A percentile compares a stretch with the other conserved stretches of the same genome.
Evolutionary conservation across 495 filamentous ascomycete species (phyloP).

Genomic region (Lepraria neglecta): DNA sequence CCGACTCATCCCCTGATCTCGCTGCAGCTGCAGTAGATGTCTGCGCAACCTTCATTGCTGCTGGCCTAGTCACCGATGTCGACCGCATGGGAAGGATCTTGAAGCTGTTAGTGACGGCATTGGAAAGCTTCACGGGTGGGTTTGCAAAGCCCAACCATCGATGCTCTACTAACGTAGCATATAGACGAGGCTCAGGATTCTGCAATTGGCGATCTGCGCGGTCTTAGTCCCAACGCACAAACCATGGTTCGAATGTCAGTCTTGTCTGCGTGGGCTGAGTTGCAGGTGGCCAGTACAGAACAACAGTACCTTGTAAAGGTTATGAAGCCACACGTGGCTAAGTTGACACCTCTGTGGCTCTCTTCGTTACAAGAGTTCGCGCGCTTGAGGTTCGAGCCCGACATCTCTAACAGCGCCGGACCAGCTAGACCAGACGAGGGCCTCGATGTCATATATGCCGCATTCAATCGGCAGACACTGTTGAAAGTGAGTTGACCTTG

Average conservation of each 20-base stretch:
- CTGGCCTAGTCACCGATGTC: constrained; percentile 93
- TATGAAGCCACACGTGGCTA: constrained; percentile 81
- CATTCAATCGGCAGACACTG: constrained; percentile 86
- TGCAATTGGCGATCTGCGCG: constrained; percentile 88
- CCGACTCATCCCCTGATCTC: constrained; percentile 90
- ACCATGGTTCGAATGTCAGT: constrained; percentile 98
- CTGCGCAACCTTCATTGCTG: constrained; percentile 94
- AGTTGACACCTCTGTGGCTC: constrained; percentile 86
- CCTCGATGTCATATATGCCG: constrained; percentile 85
- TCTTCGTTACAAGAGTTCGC: constrained; percentile 91
- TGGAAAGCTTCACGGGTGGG: constrained; percentile 82
- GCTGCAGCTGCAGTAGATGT: constrained; percentile 95
- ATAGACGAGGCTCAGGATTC: constrained; percentile 61
- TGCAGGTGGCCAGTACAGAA: constrained; percentile 92
- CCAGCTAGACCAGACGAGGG: constrained; percentile 62
- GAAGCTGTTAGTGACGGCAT: constrained; percentile 80
- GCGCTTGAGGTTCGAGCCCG: constrained; percentile 87
- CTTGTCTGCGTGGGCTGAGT: constrained; percentile 96
- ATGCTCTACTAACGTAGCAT: not conserved
- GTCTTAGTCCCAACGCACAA: constrained; percentile 89
- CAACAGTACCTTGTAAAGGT: constrained; percentile 85
- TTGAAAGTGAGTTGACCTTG: constrained; percentile 49
- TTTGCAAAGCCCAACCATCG: not conserved
- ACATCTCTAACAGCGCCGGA: constrained; percentile 83
- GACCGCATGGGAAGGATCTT: constrained; percentile 97